Evolutionary conservation across 2,329 filamentous ascomycete genomes (phyloP), one percentile per base, ranked within the genome.

Genomic region (Cladobotryum mycophilum): DNA sequence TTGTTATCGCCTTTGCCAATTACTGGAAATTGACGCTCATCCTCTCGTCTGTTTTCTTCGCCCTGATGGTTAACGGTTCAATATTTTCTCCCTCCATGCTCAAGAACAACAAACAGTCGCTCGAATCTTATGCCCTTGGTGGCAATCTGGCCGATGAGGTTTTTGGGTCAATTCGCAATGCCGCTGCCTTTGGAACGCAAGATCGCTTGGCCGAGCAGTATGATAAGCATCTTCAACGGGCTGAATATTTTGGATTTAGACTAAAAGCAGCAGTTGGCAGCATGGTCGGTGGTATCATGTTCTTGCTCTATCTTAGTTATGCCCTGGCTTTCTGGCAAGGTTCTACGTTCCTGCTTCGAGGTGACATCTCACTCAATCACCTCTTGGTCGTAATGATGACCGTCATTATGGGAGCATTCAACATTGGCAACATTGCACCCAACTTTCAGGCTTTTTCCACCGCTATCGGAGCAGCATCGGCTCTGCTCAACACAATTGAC

Each of bases 1-100:
- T 96, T 58, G 74, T 96, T 50, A 92, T 99, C 57, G 89, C 87
- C 3, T 97, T 96, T 65, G 70, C 92, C 68, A 88, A 88, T 62
- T 95, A 87, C 68, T 96, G 92, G 88, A 96, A 93, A 68, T 74
- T 97, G 56, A 93, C 93, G 0, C 72, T 96, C 47, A 96, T 99
- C 58, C 78, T 96, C 37, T 78, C 82, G 20, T 92, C 88, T 1
- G 89, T 88, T 1, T 84, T 97, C 55, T 73, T 92, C 41, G 88
- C 89, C 2, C 81, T 97, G 45, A 69, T 89, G n/a, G 55, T 88
- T 13, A 77, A 86, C 57, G 93, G 95, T 84, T 88, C 85, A 41
- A 71, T 75, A 46, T 83, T 86, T 13, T 88, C 86, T 4, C 73
- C 70, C 3, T 88, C 89, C 61, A 86, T 96, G 60, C 75, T 95